Evolutionary conservation across 2,329 filamentous ascomycete species (phyloP).

Genomic region (Orbilia blumenaviensis): DNA sequence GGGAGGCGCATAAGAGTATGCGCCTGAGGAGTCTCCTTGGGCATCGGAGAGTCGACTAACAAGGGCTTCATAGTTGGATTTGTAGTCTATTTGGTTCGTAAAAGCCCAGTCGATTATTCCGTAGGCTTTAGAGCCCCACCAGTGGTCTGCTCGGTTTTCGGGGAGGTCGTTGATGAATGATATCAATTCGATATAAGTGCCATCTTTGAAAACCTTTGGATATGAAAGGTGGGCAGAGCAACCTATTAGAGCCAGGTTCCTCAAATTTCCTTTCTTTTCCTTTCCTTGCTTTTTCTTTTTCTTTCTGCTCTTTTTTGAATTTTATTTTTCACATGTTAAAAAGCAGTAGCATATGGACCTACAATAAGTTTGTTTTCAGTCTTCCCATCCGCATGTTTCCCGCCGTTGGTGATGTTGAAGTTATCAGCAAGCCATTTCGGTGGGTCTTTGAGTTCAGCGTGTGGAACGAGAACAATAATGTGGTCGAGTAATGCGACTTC

Average conservation of each 20-base stretch:
- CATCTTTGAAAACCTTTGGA: conserved; percentile 67
- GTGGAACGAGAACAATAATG: conserved; percentile 71
- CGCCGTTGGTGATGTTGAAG: conserved; percentile 71
- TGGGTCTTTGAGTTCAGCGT: conserved; percentile 63
- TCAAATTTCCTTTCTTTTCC: neutral
- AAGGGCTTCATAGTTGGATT: conserved; percentile 60
- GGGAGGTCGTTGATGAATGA: conserved; percentile 67
- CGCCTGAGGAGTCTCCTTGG: neutral
- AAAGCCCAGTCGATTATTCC: conserved; percentile 72
- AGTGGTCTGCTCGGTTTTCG: conserved; percentile 64
- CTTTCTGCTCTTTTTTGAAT: too few species aligned
- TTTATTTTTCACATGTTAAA: conserved; percentile 10
- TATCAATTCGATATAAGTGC: conserved; percentile 74
- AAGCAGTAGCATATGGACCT: neutral
- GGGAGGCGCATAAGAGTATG: conserved; percentile 64
- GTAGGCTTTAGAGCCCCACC: conserved; percentile 68
- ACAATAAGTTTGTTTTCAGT: conserved; percentile 71
- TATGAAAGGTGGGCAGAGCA: neutral
- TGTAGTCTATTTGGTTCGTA: conserved; percentile 61
- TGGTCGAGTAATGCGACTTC: conserved; percentile 66
- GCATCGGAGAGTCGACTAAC: conserved; percentile 60
- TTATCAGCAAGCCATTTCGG: conserved; percentile 66
- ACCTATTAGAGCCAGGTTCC: neutral
- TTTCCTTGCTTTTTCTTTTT: too few species aligned
- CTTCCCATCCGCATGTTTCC: conserved; percentile 69